These are phyloP conservation scores for Sisymbrium altissimum DNA, from an alignment of 345 rosid species.

Conservation along the genomic window DNA sequence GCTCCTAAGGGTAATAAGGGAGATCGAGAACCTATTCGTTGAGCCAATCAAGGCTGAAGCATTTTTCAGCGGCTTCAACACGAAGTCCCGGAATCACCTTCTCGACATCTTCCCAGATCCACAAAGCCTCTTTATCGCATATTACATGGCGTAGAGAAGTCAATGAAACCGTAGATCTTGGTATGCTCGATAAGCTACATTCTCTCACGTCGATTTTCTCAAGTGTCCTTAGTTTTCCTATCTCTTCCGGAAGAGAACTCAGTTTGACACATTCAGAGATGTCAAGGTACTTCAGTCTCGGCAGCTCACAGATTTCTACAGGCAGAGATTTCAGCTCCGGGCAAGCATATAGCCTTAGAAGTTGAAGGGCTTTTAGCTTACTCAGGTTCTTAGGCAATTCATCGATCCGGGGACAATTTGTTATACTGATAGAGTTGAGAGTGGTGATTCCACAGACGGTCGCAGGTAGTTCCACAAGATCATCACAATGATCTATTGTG, in stretches of 20 bases:
- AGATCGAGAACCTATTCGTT: slow-evolving; percentile 36
- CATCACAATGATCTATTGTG: slow-evolving; percentile 78
- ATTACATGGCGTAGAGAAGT: slow-evolving; percentile 52
- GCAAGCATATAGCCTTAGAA: slow-evolving; percentile 73
- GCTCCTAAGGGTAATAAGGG: neutral
- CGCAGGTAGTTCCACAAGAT: slow-evolving; percentile 52
- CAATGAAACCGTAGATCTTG: slow-evolving; percentile 46
- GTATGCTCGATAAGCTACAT: slow-evolving; percentile 48
- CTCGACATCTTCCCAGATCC: slow-evolving; percentile 49
- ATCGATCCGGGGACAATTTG: slow-evolving; percentile 69
- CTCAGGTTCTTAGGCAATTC: slow-evolving; percentile 54
- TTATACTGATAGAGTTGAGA: slow-evolving; percentile 65
- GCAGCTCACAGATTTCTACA: slow-evolving; percentile 49
- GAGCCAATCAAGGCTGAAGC: slow-evolving; percentile 65
- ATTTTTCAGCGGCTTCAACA: slow-evolving; percentile 64
- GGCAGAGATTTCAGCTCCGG: slow-evolving; percentile 60
- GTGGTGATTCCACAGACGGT: slow-evolving; percentile 47
- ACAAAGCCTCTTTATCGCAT: slow-evolving; percentile 56
- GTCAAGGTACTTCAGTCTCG: slow-evolving; percentile 58
- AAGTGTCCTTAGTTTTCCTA: slow-evolving; percentile 49
- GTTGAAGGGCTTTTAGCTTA: slow-evolving; percentile 43
- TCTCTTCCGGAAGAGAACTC: slow-evolving; percentile 51
- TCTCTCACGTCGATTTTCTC: slow-evolving; percentile 97
- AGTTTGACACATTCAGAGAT: slow-evolving; percentile 71
- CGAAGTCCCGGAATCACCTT: slow-evolving; percentile 41